Conservation (phyloP, 306 rosid genomes). For the Lathyrus oleraceus region DNA sequence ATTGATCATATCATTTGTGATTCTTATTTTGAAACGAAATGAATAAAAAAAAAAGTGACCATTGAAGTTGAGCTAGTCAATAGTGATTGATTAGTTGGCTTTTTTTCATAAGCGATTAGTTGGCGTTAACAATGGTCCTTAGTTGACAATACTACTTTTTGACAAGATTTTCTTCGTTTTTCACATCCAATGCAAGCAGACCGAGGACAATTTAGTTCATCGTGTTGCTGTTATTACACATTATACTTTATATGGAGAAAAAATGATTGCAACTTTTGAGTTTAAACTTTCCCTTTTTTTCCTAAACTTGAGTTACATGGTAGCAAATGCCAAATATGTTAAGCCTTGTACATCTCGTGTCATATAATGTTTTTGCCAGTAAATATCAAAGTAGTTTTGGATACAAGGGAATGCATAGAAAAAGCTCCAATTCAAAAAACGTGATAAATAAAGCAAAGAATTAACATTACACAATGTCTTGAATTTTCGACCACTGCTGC, state of each 20-base stretch:
- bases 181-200: background rate
- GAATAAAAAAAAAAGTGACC: too few species aligned
- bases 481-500: slow-evolving; percentile 24
- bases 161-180: background rate
- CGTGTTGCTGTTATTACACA: background rate
- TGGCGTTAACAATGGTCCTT: background rate
- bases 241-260: background rate
- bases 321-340: background rate
- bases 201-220: background rate
- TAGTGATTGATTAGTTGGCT: too few species aligned
- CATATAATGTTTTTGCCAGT: slow-evolving; percentile 2
- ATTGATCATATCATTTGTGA: too few species aligned
- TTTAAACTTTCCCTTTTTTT: background rate
- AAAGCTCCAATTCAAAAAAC: slow-evolving; percentile 16
- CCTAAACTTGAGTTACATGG: background rate
- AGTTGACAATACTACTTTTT: background rate
- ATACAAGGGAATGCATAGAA: slow-evolving; percentile 12
- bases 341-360: slow-evolving; percentile 26
- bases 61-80: too few species aligned
- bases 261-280: background rate
- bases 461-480: slow-evolving; percentile 26
- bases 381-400: slow-evolving; percentile 21
- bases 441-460: slow-evolving; percentile 25
- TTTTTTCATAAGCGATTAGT: too few species aligned
- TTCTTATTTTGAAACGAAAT: too few species aligned